These are phyloP conservation scores for Pyrenula massariospora DNA, from an alignment of 495 filamentous ascomycete species.

Conservation along the genomic window DNA sequence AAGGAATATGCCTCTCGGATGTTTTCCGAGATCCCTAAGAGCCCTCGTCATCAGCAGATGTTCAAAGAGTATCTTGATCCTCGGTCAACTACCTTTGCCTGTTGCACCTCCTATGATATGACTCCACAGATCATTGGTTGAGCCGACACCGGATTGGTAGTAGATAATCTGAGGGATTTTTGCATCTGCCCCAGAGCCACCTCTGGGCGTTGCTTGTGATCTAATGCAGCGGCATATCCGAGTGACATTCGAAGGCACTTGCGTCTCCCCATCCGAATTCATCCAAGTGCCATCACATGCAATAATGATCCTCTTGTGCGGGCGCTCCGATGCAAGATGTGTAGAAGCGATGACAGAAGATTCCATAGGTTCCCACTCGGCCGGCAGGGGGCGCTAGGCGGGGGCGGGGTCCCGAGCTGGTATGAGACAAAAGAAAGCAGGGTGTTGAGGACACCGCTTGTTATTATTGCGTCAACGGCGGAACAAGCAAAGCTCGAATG, in stretches of 20 bases:
- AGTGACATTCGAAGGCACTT: constrained; percentile 33
- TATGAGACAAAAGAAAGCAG: neutral
- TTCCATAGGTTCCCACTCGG: neutral
- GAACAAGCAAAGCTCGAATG: neutral
- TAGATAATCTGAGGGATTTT: constrained; percentile 37
- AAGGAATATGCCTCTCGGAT: constrained; percentile 58
- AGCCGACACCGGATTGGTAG: constrained; percentile 45
- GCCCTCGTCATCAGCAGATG: constrained; percentile 3
- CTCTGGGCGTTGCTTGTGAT: constrained; percentile 3
- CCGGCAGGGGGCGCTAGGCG: neutral
- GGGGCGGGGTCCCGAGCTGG: neutral
- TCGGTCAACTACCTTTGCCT: constrained; percentile 32
- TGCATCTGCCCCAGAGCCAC: constrained; percentile 8
- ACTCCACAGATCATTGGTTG: constrained; percentile 28
- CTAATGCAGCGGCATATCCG: constrained; percentile 27
- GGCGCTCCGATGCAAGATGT: neutral
- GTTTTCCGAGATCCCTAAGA: constrained; percentile 25
- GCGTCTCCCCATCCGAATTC: constrained; percentile 14
- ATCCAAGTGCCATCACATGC: constrained; percentile 38
- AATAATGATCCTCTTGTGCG: constrained; percentile 24
- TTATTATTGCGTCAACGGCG: neutral
- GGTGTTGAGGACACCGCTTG: neutral
- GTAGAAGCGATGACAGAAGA: neutral
- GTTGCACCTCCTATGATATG: constrained; percentile 36
- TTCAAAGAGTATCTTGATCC: constrained; percentile 10